Conservation (phyloP, 2,329 filamentous ascomycete genomes). For the Hymenoscyphus salicellus region DNA sequence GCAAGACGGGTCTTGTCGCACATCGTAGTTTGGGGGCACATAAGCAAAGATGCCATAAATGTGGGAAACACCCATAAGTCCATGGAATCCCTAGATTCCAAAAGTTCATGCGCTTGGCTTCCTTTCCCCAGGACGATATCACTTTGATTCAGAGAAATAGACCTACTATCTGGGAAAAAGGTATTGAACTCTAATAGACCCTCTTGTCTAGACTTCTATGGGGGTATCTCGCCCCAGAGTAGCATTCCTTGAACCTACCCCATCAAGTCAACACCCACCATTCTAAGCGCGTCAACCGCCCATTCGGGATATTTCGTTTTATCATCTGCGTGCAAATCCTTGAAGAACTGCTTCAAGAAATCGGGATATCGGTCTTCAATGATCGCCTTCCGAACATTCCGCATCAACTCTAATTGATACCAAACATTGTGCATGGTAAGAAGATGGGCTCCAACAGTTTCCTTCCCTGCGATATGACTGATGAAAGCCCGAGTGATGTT, state of each 20-base stretch:
- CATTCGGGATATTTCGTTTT: conserved; percentile 71
- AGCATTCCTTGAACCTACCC: conserved; percentile 7
- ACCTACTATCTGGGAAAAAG: background rate
- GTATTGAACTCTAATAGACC: background rate
- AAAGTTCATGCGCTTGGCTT: background rate
- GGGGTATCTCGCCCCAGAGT: background rate
- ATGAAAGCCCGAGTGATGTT: conserved; percentile 86
- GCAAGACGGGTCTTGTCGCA: background rate
- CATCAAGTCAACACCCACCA: conserved; percentile 76
- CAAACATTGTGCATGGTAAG: conserved; percentile 95
- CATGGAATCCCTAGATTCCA: too few species aligned
- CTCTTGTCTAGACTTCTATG: background rate
- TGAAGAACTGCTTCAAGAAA: conserved; percentile 78
- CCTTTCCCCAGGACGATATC: background rate
- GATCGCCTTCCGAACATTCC: conserved; percentile 69
- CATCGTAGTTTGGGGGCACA: background rate
- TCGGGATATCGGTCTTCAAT: conserved; percentile 75
- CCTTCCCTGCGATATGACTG: conserved; percentile 87
- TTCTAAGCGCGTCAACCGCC: conserved; percentile 75
- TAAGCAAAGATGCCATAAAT: background rate
- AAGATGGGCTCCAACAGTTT: conserved; percentile 82
- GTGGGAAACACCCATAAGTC: too few species aligned
- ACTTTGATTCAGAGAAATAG: background rate
- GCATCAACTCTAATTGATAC: conserved; percentile 85
- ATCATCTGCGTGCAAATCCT: conserved; percentile 61